Evolutionary conservation across 495 filamentous ascomycete genomes (phyloP).

Genomic region (Aspergillus nanangensis): DNA sequence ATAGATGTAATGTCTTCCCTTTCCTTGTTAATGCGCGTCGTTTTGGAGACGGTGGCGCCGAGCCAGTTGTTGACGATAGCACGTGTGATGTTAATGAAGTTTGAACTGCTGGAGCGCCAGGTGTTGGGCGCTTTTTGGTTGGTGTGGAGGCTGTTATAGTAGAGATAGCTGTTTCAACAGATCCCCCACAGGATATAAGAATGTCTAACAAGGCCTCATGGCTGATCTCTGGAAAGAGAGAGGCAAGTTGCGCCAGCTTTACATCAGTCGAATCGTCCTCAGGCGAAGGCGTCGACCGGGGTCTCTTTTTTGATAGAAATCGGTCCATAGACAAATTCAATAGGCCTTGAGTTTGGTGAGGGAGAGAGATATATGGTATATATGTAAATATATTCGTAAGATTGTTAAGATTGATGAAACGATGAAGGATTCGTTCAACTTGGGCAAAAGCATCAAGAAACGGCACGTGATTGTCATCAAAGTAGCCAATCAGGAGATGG

Average conservation of each 20-base stretch:
- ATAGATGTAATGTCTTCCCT: constrained; percentile 79
- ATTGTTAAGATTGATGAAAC: too few species aligned
- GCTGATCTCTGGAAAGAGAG: constrained; percentile 60
- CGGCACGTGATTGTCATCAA: constrained; percentile 31
- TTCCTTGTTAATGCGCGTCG: constrained; percentile 58
- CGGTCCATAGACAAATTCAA: constrained; percentile 45
- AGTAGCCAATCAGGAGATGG: constrained; percentile 26
- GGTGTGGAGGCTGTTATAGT: constrained; percentile 34
- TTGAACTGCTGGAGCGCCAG: constrained; percentile 25
- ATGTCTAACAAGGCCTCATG: constrained; percentile 70
- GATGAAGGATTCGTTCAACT: not conserved
- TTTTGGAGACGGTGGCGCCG: constrained; percentile 30
- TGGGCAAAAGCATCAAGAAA: constrained; percentile 6
- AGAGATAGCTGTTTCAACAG: constrained; percentile 57
- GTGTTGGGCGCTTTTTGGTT: constrained; percentile 27
- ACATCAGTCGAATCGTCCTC: constrained; percentile 80
- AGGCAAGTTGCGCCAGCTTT: constrained; percentile 79
- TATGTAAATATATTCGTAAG: too few species aligned
- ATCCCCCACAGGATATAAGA: constrained; percentile 72
- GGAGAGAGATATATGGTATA: too few species aligned
- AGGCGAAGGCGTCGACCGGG: constrained; percentile 22
- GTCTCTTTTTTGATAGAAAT: constrained; percentile 51
- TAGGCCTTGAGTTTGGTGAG: constrained; percentile 3
- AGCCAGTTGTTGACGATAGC: constrained; percentile 19
- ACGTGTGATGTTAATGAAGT: constrained; percentile 46